These are phyloP conservation scores for Dendrobium nobile DNA, from an alignment of 106 monocot genomes.

Conservation along the genomic window DNA sequence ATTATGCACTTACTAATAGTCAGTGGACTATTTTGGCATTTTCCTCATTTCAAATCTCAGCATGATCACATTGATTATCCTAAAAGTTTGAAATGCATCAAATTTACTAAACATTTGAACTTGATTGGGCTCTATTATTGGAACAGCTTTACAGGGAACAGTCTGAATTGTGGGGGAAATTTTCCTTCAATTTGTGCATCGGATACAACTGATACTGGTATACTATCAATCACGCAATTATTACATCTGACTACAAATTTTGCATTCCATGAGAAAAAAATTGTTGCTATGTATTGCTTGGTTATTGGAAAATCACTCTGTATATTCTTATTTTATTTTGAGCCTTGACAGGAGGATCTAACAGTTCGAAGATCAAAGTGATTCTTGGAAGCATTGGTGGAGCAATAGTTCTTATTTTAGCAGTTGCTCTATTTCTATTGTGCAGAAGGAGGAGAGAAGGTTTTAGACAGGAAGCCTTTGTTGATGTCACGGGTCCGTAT, in stretches of 20 bases:
- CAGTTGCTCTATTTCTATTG: constrained; percentile 24
- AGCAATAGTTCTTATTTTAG: constrained; percentile 18
- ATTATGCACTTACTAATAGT: no score
- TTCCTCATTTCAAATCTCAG: not conserved
- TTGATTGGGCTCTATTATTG: constrained; percentile 9
- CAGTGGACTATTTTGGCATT: no score
- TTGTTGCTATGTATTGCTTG: not conserved
- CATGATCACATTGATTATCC: not conserved
- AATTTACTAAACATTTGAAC: not conserved
- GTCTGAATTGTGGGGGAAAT: constrained; percentile 71
- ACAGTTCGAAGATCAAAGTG: constrained; percentile 37
- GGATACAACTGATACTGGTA: constrained; percentile 36
- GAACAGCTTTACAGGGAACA: constrained; percentile 88
- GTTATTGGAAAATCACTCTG: not conserved
- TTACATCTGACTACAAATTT: not conserved
- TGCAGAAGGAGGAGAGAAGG: constrained; percentile 33
- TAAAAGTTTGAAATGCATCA: not conserved
- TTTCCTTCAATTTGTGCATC: constrained; percentile 47
- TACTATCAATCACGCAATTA: not conserved
- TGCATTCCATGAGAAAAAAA: not conserved
- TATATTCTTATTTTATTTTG: not conserved
- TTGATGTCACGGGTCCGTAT: constrained; percentile 67
- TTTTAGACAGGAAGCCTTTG: constrained; percentile 37
- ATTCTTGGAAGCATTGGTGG: constrained; percentile 46
- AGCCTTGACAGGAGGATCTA: constrained; percentile 41